Evolutionary conservation across 148 eudicot species (phyloP).

Genomic region (Nepenthes gracilis): DNA sequence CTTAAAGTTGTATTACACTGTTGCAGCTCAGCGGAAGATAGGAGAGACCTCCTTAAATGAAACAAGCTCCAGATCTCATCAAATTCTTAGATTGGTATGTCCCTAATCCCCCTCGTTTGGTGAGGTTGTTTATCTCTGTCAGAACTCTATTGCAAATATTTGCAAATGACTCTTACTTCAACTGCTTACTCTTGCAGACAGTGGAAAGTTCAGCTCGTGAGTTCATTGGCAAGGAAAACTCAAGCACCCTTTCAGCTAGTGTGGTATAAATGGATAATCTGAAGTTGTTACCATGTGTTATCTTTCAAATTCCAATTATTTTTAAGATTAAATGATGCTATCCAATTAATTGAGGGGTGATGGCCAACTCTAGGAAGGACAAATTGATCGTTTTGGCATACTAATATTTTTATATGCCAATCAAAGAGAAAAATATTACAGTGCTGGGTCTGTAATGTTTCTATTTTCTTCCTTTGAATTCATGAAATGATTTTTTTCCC

Average conservation of each 20-base stretch:
- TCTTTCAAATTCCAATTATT: neutral
- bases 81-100: constrained; percentile 72
- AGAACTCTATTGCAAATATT: neutral
- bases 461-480: too few relatives aligned
- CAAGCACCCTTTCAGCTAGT: constrained; percentile 85
- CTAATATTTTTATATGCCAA: too few relatives aligned
- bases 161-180: neutral
- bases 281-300: neutral
- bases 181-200: constrained; percentile 40
- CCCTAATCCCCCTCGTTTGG: neutral
- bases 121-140: neutral
- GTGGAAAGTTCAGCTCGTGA: constrained; percentile 94
- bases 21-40: constrained; percentile 71
- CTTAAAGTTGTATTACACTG: neutral
- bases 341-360: too few relatives aligned
- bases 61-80: constrained; percentile 90
- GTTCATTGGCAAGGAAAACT: constrained; percentile 77
- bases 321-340: too few relatives aligned
- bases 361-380: too few relatives aligned
- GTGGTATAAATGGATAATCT: constrained; percentile 41
- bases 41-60: constrained; percentile 87
- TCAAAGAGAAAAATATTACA: too few relatives aligned
- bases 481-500: constrained; percentile 5
- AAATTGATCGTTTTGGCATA: too few relatives aligned
- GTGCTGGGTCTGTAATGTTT: too few relatives aligned